A percentile compares a stretch with the other conserved stretches of the same genome.
These are phyloP conservation scores for Microbotryum scabiosae DNA, from an alignment of 1,284 basidiomycete species.

Conservation along the genomic window DNA sequence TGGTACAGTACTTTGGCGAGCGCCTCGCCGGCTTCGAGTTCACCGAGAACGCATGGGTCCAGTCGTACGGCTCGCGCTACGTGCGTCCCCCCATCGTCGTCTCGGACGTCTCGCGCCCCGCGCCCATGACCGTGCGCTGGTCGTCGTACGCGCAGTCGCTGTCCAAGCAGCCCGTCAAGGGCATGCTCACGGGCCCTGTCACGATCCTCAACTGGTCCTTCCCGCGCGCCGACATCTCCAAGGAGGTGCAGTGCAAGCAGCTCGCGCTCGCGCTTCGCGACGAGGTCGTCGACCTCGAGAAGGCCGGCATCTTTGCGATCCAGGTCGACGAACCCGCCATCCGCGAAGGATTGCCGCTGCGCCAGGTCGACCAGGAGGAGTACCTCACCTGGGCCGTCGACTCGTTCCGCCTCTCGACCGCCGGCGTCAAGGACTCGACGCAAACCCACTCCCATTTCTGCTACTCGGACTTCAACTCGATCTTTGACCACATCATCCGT, in stretches of 20 bases:
- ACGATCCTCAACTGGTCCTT: conserved; percentile 99
- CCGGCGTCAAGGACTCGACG: conserved; percentile 81
- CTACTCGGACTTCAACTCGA: conserved; percentile 88
- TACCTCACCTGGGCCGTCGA: conserved; percentile 97
- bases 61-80: conserved; percentile 95
- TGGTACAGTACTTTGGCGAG: conserved; percentile 84
- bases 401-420: conserved; percentile 92
- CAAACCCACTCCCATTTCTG: conserved; percentile 99
- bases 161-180: conserved; percentile 95
- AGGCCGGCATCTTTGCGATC: conserved; percentile 93
- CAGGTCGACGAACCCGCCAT: conserved; percentile 99
- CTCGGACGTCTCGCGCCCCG: conserved; percentile 89
- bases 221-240: conserved; percentile 96
- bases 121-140: conserved; percentile 95
- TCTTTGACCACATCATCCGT: conserved; percentile 94
- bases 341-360: conserved; percentile 95
- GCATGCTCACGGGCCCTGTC: conserved; percentile 70
- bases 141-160: conserved; percentile 93
- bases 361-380: conserved; percentile 84
- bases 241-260: conserved; percentile 97
- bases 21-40: conserved; percentile 92
- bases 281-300: conserved; percentile 95
- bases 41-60: conserved; percentile 98
- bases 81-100: conserved; percentile 99
- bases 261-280: conserved; percentile 96